phyloP scores from a whole-genome alignment of 345 rosid genomes.

The Salix suchowensis region DNA sequence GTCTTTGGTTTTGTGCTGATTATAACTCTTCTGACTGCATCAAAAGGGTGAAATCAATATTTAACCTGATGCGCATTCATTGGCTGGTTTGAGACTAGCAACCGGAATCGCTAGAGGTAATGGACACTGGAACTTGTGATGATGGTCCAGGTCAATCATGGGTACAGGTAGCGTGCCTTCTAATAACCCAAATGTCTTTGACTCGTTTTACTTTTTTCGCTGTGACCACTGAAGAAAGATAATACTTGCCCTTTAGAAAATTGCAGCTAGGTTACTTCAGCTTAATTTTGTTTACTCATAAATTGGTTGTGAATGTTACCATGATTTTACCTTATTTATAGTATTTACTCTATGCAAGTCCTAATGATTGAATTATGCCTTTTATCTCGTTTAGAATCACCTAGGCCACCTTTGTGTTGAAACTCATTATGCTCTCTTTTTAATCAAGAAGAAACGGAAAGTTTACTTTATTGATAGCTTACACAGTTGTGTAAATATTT shows the following conservation, averaged over 20 bases:
- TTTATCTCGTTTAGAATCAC: not conserved
- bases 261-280: not conserved
- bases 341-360: not conserved
- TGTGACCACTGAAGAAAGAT: too few species aligned
- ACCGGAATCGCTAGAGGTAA: not conserved
- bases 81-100: not conserved
- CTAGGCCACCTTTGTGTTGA: not conserved
- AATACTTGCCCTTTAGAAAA: not conserved
- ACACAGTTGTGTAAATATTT: not conserved
- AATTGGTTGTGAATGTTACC: not conserved
- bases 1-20: not conserved
- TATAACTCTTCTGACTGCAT: not conserved
- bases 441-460: not conserved
- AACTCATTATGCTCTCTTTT: not conserved
- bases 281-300: not conserved
- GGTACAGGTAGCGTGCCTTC: not conserved
- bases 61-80: not conserved
- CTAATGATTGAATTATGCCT: not conserved
- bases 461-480: not conserved
- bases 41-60: not conserved
- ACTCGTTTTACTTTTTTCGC: too few species aligned
- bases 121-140: not conserved
- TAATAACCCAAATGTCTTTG: not conserved
- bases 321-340: not conserved
- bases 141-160: not conserved